A percentile compares a stretch with the other conserved stretches of the same genome.
phyloP scores from a whole-genome alignment of 1,284 basidiomycete species.

The Boletus subluridellus region DNA sequence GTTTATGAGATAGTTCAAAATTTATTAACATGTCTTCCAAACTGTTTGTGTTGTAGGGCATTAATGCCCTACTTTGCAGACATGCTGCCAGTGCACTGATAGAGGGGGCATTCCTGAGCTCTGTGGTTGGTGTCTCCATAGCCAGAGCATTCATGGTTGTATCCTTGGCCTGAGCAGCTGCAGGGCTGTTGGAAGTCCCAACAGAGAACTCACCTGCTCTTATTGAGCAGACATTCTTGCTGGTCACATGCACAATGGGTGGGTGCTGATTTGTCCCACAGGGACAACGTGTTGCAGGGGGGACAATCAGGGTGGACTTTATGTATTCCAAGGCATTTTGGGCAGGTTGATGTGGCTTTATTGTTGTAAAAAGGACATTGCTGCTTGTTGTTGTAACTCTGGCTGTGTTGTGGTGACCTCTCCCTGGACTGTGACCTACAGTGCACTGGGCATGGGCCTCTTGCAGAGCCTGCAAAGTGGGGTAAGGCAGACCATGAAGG shows the following conservation, averaged over 20 bases:
- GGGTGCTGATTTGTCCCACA: conserved; percentile 1
- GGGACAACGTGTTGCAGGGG: too few species aligned
- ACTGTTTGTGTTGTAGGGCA: too few species aligned
- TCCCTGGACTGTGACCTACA: background rate
- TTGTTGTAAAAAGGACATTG: background rate
- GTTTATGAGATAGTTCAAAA: too few species aligned
- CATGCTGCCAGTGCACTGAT: too few species aligned
- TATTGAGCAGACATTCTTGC: background rate
- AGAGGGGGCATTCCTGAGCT: background rate
- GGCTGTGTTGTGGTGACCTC: background rate
- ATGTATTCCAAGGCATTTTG: background rate
- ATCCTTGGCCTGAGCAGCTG: background rate
- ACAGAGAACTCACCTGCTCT: background rate
- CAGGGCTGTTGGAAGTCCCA: background rate
- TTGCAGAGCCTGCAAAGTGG: accelerated
- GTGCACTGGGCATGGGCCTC: background rate
- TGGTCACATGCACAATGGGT: background rate
- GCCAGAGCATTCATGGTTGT: background rate
- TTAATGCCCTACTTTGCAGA: too few species aligned
- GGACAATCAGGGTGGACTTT: too few species aligned
- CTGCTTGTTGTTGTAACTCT: background rate
- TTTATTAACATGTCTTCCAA: too few species aligned
- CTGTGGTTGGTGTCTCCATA: background rate
- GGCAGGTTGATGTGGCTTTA: background rate
- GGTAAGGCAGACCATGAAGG: background rate